These are phyloP conservation scores for Escallonia rubra DNA, from an alignment of 129 eudicot genomes.

Conservation along the genomic window DNA sequence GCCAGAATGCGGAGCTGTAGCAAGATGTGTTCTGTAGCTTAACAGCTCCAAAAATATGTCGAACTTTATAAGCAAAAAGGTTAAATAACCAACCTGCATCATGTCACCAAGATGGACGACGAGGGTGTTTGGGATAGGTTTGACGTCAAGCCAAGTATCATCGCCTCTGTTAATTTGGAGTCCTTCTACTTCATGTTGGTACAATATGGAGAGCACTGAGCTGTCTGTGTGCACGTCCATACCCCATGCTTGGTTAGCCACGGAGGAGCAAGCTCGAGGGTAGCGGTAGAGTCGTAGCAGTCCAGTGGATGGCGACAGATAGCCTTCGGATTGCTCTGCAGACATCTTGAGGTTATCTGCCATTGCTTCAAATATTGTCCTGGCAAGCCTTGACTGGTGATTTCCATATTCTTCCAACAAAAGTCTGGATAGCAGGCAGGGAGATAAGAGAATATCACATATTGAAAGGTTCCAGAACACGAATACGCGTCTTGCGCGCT, in stretches of 20 bases:
- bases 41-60: too few relatives aligned
- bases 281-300: conserved; percentile 58
- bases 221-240: conserved; percentile 80
- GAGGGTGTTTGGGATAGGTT: conserved; percentile 53
- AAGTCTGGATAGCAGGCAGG: conserved; percentile 14
- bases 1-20: too few relatives aligned
- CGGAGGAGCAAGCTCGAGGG: conserved; percentile 26
- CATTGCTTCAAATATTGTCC: conserved; percentile 43
- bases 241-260: conserved; percentile 50
- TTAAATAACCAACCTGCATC: conserved; percentile 56
- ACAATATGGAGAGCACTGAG: conserved; percentile 65
- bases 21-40: too few relatives aligned
- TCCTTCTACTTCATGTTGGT: conserved; percentile 75
- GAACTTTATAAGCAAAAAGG: background rate
- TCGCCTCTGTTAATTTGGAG: conserved; percentile 54
- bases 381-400: conserved; percentile 57
- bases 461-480: too few relatives aligned
- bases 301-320: conserved; percentile 54
- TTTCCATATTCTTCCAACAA: conserved; percentile 57
- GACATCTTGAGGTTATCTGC: conserved; percentile 22
- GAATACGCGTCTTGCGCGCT: too few relatives aligned
- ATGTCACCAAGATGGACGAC: conserved; percentile 79
- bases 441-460: background rate
- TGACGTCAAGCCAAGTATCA: conserved; percentile 52
- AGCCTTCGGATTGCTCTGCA: conserved; percentile 10